Conservation (phyloP, 2,329 filamentous ascomycete genomes). For the Biscogniauxia marginata region DNA sequence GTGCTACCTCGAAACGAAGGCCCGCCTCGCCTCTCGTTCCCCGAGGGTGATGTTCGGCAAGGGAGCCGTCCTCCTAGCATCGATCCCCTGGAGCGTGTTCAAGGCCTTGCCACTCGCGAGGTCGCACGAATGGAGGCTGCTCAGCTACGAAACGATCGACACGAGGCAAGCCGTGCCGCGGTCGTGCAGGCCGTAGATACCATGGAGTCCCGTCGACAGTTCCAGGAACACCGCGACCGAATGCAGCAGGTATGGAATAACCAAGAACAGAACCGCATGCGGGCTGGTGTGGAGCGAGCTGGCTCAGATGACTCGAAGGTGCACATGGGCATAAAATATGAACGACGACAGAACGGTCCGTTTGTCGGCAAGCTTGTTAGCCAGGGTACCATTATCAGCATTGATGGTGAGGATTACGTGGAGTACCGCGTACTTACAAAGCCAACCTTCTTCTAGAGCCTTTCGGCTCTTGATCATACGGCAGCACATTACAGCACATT, state of each 20-base stretch:
- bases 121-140: slow-evolving; percentile 51
- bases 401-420: slow-evolving; percentile 66
- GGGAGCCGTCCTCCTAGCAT: slow-evolving; percentile 32
- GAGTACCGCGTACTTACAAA: slow-evolving; percentile 66
- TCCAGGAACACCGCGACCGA: slow-evolving; percentile 51
- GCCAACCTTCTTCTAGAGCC: slow-evolving; percentile 55
- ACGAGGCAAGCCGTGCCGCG: slow-evolving; percentile 41
- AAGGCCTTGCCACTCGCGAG: slow-evolving; percentile 49
- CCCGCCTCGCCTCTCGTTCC: slow-evolving; percentile 32
- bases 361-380: slow-evolving; percentile 64
- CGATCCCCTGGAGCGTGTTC: slow-evolving; percentile 46
- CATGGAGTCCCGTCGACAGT: slow-evolving; percentile 33
- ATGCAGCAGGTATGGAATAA: slow-evolving; percentile 56
- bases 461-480: neutral
- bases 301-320: slow-evolving; percentile 53
- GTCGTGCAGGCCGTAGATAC: neutral
- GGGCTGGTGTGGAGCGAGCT: slow-evolving; percentile 30
- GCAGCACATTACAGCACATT: neutral
- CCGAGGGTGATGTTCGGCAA: slow-evolving; percentile 37
- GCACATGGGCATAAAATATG: slow-evolving; percentile 60
- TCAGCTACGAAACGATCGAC: slow-evolving; percentile 50
- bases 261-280: slow-evolving; percentile 41
- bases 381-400: slow-evolving; percentile 59
- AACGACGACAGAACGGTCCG: slow-evolving; percentile 58
- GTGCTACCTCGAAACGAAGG: slow-evolving; percentile 28